Percentiles rank a stretch among this genome's conserved stretches.
phyloP scores from a whole-genome alignment of 2,329 filamentous ascomycete species.

The Verticillium longisporum region DNA sequence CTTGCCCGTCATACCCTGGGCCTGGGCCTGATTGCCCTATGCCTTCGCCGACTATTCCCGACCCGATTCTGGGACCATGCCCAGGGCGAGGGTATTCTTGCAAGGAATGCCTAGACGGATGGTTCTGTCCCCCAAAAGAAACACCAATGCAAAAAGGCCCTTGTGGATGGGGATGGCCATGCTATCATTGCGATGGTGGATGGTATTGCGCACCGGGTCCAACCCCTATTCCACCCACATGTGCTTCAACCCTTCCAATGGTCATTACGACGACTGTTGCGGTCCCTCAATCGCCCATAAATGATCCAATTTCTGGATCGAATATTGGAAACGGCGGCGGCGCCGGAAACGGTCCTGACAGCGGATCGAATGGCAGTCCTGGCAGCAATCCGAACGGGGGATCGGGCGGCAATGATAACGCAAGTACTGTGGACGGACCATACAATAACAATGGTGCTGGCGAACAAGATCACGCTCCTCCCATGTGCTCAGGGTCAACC shows the following conservation, averaged over 20 bases:
- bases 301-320: background rate
- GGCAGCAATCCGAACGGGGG: background rate
- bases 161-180: constrained; percentile 23
- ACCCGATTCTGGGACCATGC: constrained; percentile 10
- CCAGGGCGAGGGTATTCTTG: constrained; percentile 19
- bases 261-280: background rate
- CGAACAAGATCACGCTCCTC: background rate
- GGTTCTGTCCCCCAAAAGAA: constrained; percentile 23
- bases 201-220: constrained; percentile 18
- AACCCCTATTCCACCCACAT: background rate
- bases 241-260: background rate
- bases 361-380: background rate
- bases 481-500: background rate
- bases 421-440: background rate
- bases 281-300: background rate
- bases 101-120: constrained; percentile 20
- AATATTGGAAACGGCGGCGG: background rate
- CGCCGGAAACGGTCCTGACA: background rate
- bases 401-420: background rate
- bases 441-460: background rate
- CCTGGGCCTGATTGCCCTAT: background rate
- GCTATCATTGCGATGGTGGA: constrained; percentile 20
- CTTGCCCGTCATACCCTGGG: constrained; percentile 13
- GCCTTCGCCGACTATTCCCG: background rate
- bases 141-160: constrained; percentile 20